Evolutionary conservation across 2,329 filamentous ascomycete genomes (phyloP).

Genomic region (Pestalotiopsis sp.): DNA sequence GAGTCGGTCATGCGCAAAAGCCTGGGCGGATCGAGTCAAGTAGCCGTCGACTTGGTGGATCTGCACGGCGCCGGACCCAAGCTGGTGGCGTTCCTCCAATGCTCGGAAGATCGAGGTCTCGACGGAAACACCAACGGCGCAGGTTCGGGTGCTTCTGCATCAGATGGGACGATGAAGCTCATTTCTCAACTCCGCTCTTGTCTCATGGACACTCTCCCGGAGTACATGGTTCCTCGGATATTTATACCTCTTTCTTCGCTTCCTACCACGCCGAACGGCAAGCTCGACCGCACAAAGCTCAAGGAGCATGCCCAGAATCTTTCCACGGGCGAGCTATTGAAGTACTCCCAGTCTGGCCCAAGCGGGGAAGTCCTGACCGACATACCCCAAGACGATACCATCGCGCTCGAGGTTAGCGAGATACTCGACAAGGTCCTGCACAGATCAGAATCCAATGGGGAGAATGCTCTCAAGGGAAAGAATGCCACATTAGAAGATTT

Average conservation of each 20-base stretch:
- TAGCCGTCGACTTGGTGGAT: conserved; percentile 1
- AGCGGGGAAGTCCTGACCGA: neutral
- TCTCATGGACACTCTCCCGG: neutral
- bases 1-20: neutral
- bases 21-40: neutral
- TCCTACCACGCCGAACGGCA: neutral
- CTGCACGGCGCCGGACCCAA: neutral
- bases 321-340: neutral
- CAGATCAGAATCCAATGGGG: neutral
- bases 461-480: neutral
- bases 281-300: neutral
- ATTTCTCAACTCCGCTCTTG: neutral
- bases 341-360: neutral
- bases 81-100: conserved; percentile 2
- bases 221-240: conserved; percentile 1
- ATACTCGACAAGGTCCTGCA: conserved; percentile 1
- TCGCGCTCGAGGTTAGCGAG: conserved; percentile 7
- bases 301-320: neutral
- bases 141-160: neutral
- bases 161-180: neutral
- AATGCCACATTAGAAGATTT: conserved; percentile 4
- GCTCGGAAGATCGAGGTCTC: neutral
- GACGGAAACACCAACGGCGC: neutral
- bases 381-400: conserved; percentile 2
- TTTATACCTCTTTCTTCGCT: neutral